phyloP scores from a whole-genome alignment of 805 yeast genomes.

The Saturnispora sanitii region DNA sequence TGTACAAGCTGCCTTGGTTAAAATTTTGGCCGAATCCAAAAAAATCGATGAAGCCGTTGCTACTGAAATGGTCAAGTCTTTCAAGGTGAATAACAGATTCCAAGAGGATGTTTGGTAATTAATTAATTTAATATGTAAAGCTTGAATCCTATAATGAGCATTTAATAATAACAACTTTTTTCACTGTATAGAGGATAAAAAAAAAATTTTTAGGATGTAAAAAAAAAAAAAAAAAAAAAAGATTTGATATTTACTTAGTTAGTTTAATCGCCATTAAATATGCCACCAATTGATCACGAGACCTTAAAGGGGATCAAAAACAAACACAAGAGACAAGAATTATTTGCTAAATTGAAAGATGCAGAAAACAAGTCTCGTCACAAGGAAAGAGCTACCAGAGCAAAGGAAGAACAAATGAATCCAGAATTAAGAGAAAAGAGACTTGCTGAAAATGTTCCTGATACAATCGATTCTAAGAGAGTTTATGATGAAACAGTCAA shows the following conservation, averaged over 20 bases:
- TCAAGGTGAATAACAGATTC: constrained; percentile 72
- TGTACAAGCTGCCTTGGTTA: constrained; percentile 57
- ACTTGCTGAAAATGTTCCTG: constrained; percentile 65
- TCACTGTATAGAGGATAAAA: too few species aligned
- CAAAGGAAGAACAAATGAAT: constrained; percentile 76
- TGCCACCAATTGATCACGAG: constrained; percentile 29
- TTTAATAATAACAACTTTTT: not conserved
- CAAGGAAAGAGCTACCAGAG: constrained; percentile 66
- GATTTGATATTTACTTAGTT: too few species aligned
- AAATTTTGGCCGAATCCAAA: constrained; percentile 38
- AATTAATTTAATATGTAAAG: not conserved
- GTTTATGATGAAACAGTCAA: constrained; percentile 78
- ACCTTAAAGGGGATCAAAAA: constrained; percentile 47
- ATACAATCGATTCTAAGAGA: constrained; percentile 75
- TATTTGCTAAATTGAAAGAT: constrained; percentile 64
- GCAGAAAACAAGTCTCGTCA: constrained; percentile 71
- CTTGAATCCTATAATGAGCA: not conserved
- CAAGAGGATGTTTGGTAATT: constrained; percentile 94
- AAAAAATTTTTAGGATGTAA: not conserved
- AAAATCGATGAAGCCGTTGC: constrained; percentile 44
- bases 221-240: not conserved
- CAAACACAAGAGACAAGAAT: constrained; percentile 70
- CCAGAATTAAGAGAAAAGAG: constrained; percentile 79
- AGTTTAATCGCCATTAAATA: too few species aligned
- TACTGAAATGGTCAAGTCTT: constrained; percentile 62